Percentiles rank a stretch among this genome's conserved stretches.
Evolutionary conservation across 2,329 filamentous ascomycete genomes (phyloP).

Genomic region (Trichoderma polysporum): DNA sequence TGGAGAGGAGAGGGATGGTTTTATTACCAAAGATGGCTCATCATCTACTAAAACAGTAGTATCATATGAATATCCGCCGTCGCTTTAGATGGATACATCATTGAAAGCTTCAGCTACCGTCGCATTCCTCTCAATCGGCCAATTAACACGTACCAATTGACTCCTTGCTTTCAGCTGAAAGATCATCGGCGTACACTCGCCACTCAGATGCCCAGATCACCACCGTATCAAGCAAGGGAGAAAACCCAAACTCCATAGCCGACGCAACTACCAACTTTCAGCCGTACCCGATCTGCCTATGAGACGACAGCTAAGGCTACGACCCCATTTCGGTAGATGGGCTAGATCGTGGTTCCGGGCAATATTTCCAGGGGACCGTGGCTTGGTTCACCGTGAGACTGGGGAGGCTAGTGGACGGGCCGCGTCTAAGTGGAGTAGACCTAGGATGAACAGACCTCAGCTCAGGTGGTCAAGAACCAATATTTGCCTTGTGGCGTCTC

Average conservation of each 20-base stretch:
- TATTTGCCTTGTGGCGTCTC: slow-evolving; percentile 4
- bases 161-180: neutral
- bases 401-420: slow-evolving; percentile 9
- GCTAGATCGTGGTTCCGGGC: neutral
- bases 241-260: neutral
- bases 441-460: neutral
- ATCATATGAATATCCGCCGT: neutral
- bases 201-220: neutral
- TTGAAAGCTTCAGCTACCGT: neutral
- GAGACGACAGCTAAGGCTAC: neutral
- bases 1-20: neutral
- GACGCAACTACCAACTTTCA: neutral
- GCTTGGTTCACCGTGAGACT: neutral
- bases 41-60: neutral
- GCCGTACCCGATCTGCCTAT: neutral
- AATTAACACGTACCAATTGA: neutral
- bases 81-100: neutral
- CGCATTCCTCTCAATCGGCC: neutral
- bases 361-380: slow-evolving; percentile 1
- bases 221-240: neutral
- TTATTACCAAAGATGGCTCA: neutral
- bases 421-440: slow-evolving; percentile 8
- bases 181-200: neutral
- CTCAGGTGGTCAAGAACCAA: slow-evolving; percentile 5
- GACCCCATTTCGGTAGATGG: neutral